Evolutionary conservation across 805 yeast species (phyloP), one percentile per base, ranked within the genome.

Genomic region (Citeromyces nyonsensis): DNA sequence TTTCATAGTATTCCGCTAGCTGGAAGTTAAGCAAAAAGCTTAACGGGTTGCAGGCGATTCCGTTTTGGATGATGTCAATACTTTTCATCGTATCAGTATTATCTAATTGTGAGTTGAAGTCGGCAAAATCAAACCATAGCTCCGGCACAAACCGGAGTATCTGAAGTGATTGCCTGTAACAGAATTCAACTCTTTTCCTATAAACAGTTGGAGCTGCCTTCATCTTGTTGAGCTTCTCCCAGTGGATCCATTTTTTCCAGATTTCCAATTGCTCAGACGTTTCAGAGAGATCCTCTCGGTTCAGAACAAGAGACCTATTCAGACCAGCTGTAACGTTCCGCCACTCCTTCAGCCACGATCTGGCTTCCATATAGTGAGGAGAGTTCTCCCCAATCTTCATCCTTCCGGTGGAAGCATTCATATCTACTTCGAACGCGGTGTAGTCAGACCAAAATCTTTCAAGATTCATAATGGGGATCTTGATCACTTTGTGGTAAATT

Each of bases 381-480:
- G 93, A 79, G 38, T 73, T 65, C 43, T 86, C 96, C 29, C 81
- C 74, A 33, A 86, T 75, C 47, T 78, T 73, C 51, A 82, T 83
- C 44, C 94, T 72, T 3, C 95, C 91, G 3, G 86, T 79, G 12
- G 77, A 57, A 25, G 78, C 61, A 45, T 79, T 80, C 12, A 73
- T 56, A 26, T 73, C 77, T 43, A 75, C 82, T 52, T 88, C 97
- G 73, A 91, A 91, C 37, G 65, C 61, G 14, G 82, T 76, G 52
- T 85, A 88, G n/a, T 40, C 32, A 61, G 73, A 36, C 98, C 98
- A 88, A 35, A 80, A 59, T 14, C 61, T 63, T 48, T 86, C 95
- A 31, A 88, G 56, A 37, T 73, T 71, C 32, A 66, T 66, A 18
- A 82, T 62, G 4, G 98, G 98, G n/a, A 73, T 63, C n/a, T 67